Evolutionary conservation across 129 eudicot genomes (phyloP).

Genomic region (Scalesia atractyloides): DNA sequence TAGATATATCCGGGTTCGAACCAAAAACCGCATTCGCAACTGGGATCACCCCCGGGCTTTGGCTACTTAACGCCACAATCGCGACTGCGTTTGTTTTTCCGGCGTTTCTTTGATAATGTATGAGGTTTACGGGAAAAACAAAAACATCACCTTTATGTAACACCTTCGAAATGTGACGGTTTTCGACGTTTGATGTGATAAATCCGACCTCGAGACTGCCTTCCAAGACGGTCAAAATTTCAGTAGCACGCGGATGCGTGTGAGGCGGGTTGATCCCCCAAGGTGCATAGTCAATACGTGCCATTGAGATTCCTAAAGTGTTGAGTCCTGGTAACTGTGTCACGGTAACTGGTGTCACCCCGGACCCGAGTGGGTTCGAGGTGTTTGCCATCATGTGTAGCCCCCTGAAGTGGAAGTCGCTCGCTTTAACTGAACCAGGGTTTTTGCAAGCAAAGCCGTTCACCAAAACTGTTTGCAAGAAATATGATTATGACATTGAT

Average conservation of each 20-base stretch:
- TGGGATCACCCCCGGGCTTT: slow-evolving; percentile 34
- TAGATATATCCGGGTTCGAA: slow-evolving; percentile 30
- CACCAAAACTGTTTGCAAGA: slow-evolving; percentile 24
- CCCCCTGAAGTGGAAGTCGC: slow-evolving; percentile 36
- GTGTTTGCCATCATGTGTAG: slow-evolving; percentile 39
- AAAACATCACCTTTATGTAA: slow-evolving; percentile 36
- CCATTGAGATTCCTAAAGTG: slow-evolving; percentile 43
- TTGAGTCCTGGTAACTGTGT: slow-evolving; percentile 40
- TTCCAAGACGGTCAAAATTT: slow-evolving; percentile 36
- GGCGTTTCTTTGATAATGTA: slow-evolving; percentile 35
- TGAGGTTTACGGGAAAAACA: slow-evolving; percentile 36
- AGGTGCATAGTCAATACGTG: slow-evolving; percentile 36
- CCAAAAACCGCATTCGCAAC: slow-evolving; percentile 38
- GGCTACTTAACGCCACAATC: slow-evolving; percentile 32
- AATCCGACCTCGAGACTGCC: slow-evolving; percentile 43
- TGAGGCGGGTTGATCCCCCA: slow-evolving; percentile 43
- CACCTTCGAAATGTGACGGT: slow-evolving; percentile 30
- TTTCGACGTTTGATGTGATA: slow-evolving; percentile 35
- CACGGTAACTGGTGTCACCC: slow-evolving; percentile 28
- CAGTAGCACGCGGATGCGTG: slow-evolving; percentile 42
- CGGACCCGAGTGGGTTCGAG: slow-evolving; percentile 24
- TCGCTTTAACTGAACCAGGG: slow-evolving; percentile 27
- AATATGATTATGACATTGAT: neutral
- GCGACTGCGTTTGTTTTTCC: slow-evolving; percentile 33
- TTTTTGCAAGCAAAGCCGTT: slow-evolving; percentile 40